Base-by-base conservation (phyloP, 306 rosid genomes). In the Vigna nakashimae region DNA sequence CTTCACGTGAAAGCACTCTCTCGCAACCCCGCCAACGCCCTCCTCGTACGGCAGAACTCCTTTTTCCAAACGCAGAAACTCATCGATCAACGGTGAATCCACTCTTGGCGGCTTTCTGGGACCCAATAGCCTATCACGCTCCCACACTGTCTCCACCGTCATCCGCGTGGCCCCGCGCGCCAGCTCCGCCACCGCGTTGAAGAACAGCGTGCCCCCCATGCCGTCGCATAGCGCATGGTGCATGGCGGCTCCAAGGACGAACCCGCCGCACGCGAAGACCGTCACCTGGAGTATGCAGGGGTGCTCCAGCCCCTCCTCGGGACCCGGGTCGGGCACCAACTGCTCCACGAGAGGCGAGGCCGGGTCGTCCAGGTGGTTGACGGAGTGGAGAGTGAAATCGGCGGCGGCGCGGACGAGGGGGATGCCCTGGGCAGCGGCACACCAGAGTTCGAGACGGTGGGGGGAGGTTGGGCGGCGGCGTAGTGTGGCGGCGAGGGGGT, bases 221-320 rank as follows among this genome's bases (percentile, higher is more conserved):
- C 98, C 97, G 36, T 94, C 98, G 63, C 93, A 88, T 3, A 94
- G 51, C 16, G 92, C 64, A 79, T 94, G 96, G 80, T 87, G 87
- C 10, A 92, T 78, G 2, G 94, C 93, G 0, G 94, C 89, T 4
- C 97, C 98, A 9, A 94, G 94, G 6, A 93, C 75, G 81, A 79
- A 94, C 14, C 94, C 97, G 0, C 98, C 98, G 58, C 96, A 89
- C 26, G 72, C 80, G 82, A 92, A 94, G 62, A 78, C 36, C 49
- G 97, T 94, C 4, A 94, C 53, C 76, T 94, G 93, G 2, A 94
- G 78, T 51, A 87, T 66, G 56, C 96, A 94, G 2, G 96, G 97
- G 84, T 82, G 71, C 8, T 51, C 75, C 84, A 86, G 50, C 1
- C 86, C 87, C 55, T 90, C 90, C 0, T 78, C 77, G 57, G 77